Conservation (phyloP, 352 stramenopile genomes). For the Thalassiosira livingstoniorum region DNA sequence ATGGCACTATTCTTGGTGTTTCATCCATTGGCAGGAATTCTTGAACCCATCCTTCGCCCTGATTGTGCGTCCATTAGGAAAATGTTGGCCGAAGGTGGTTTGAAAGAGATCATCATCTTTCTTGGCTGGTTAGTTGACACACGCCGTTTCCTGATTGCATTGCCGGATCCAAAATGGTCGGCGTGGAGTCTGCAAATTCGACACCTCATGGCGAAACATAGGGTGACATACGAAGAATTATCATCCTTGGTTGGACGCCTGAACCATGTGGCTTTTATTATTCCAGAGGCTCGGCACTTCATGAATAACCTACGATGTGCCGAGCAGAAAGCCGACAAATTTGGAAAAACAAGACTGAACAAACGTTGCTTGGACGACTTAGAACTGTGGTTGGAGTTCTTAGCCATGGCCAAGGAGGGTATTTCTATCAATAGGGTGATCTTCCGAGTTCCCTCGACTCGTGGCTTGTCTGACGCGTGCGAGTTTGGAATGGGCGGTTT, state of each 20-base stretch:
- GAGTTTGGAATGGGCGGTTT: slow-evolving; percentile 9
- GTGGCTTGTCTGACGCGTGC: neutral
- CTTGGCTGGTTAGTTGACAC: neutral
- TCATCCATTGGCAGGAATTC: neutral
- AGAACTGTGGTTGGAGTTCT: slow-evolving; percentile 2
- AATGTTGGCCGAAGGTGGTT: neutral
- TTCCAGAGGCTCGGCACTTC: slow-evolving; percentile 7
- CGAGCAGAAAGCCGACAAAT: neutral
- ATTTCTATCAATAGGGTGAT: slow-evolving; percentile 14
- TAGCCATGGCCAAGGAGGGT: neutral
- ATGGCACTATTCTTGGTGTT: neutral
- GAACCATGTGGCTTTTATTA: neutral
- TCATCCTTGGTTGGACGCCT: neutral
- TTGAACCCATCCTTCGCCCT: neutral
- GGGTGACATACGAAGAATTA: neutral
- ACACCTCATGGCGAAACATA: neutral
- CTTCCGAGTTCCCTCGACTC: slow-evolving; percentile 1
- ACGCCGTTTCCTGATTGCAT: neutral
- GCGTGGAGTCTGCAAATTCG: neutral
- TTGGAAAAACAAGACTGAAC: neutral
- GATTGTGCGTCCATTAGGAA: neutral
- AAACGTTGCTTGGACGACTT: neutral
- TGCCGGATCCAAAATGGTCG: neutral
- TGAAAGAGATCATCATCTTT: neutral
- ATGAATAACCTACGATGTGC: slow-evolving; percentile 4